phyloP scores from a whole-genome alignment of 2,329 filamentous ascomycete genomes.

The Fusarium fujikuroi region DNA sequence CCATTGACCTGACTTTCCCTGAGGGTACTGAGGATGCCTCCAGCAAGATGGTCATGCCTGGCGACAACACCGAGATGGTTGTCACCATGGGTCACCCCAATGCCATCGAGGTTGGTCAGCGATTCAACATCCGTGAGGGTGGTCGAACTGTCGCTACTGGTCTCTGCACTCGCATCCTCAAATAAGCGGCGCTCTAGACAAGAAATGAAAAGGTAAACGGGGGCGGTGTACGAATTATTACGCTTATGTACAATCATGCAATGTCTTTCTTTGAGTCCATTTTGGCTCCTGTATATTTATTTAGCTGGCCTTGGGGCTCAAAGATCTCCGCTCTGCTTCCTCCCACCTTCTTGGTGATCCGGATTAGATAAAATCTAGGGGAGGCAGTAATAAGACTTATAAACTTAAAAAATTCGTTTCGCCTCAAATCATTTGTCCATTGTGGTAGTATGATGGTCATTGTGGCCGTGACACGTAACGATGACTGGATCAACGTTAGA shows the following conservation, averaged over 20 bases:
- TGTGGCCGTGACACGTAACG: neutral
- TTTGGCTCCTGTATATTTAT: conserved; percentile 53
- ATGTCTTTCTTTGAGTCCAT: conserved; percentile 45
- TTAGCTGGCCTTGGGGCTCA: conserved; percentile 45
- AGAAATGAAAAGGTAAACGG: conserved; percentile 27
- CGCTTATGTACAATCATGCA: conserved; percentile 45
- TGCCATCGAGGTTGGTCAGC: conserved; percentile 89
- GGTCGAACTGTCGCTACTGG: conserved; percentile 89
- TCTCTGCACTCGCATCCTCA: conserved; percentile 78
- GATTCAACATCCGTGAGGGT: conserved; percentile 98
- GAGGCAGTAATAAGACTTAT: conserved; percentile 48
- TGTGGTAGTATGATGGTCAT: neutral
- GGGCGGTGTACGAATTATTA: conserved; percentile 41
- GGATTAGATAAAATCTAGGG: conserved; percentile 46
- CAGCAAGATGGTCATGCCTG: conserved; percentile 92
- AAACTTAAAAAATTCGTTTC: conserved; percentile 27
- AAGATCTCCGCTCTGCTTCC: conserved; percentile 57
- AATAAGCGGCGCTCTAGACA: conserved; percentile 54
- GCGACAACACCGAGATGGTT: conserved; percentile 98
- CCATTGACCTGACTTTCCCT: conserved; percentile 83
- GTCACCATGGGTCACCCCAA: conserved; percentile 86
- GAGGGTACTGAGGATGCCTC: conserved; percentile 79
- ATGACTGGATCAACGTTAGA: neutral
- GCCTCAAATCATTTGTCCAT: neutral
- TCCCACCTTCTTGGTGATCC: conserved; percentile 52